Conservation (phyloP, 163 green algal genomes). For the Scenedesmus sp. region DNA sequence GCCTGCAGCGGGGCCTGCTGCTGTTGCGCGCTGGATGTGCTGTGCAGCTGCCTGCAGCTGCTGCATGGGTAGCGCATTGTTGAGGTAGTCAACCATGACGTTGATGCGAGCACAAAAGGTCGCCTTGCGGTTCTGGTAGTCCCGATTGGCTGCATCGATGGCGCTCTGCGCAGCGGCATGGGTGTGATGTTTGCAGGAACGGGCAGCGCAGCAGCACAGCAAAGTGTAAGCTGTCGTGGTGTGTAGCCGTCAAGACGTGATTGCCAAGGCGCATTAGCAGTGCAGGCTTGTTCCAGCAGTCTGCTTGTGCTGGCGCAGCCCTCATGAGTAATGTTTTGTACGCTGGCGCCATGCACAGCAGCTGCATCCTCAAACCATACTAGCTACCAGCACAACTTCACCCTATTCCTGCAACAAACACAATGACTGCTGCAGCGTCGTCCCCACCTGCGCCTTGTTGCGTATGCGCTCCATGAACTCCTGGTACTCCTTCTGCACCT, state of each 20-base stretch:
- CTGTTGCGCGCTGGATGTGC: constrained; percentile 35
- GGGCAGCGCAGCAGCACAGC: not conserved
- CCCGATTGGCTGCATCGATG: constrained; percentile 74
- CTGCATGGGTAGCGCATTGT: constrained; percentile 62
- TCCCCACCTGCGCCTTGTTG: constrained; percentile 73
- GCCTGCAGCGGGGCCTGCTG: constrained; percentile 4
- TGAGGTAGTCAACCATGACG: constrained; percentile 73
- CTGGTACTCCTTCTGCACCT: constrained; percentile 91
- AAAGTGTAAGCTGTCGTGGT: not conserved
- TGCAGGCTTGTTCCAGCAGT: too few relatives aligned
- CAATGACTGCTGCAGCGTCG: not conserved
- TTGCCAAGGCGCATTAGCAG: too few relatives aligned
- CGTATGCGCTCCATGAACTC: constrained; percentile 90
- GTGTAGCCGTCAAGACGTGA: not conserved
- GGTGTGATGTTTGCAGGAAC: not conserved
- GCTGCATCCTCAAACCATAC: too few relatives aligned
- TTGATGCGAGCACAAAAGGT: constrained; percentile 78
- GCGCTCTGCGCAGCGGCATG: constrained; percentile 53
- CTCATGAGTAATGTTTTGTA: too few relatives aligned
- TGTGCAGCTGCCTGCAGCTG: constrained; percentile 68
- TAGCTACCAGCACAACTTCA: not conserved
- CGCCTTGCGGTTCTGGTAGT: constrained; percentile 77
- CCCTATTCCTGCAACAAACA: not conserved
- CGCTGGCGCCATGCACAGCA: too few relatives aligned
- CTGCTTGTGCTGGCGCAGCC: too few relatives aligned